Conservation (phyloP, 495 filamentous ascomycete species). For the Penicillium herquei region DNA sequence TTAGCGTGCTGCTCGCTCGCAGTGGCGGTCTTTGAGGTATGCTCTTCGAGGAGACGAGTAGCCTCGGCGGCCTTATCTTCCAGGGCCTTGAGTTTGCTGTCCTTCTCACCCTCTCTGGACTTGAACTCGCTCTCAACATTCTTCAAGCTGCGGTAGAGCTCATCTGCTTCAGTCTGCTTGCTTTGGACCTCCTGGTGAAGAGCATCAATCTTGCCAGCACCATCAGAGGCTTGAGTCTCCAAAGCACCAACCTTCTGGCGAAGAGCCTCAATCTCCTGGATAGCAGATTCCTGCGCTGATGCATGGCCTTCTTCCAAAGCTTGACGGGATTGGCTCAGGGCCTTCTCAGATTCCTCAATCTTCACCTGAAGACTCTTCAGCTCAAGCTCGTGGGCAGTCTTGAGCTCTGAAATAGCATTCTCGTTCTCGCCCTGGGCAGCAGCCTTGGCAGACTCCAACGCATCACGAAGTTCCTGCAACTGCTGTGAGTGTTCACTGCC, state of each 20-base stretch:
- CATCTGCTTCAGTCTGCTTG: slow-evolving; percentile 39
- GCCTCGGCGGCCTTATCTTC: slow-evolving; percentile 38
- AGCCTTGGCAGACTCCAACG: slow-evolving; percentile 37
- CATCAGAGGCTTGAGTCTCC: slow-evolving; percentile 37
- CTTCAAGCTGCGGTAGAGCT: slow-evolving; percentile 35
- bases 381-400: slow-evolving; percentile 35
- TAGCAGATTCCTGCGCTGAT: slow-evolving; percentile 35
- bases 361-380: slow-evolving; percentile 34
- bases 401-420: slow-evolving; percentile 35
- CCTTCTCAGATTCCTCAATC: slow-evolving; percentile 33
- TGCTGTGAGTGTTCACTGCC: slow-evolving; percentile 34
- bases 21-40: slow-evolving; percentile 23
- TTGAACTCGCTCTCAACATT: slow-evolving; percentile 35
- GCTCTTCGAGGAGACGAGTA: slow-evolving; percentile 33
- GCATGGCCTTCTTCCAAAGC: slow-evolving; percentile 37
- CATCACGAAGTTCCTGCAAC: slow-evolving; percentile 39
- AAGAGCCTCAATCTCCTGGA: slow-evolving; percentile 43
- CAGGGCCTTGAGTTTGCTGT: slow-evolving; percentile 30
- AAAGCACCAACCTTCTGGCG: slow-evolving; percentile 40
- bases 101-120: slow-evolving; percentile 37
- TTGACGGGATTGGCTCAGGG: slow-evolving; percentile 32
- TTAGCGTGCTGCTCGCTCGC: slow-evolving; percentile 32
- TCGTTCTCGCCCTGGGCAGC: slow-evolving; percentile 32
- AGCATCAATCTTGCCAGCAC: slow-evolving; percentile 39
- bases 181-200: slow-evolving; percentile 40